Evolutionary conservation across 345 rosid genomes (phyloP), one percentile per base, ranked within the genome.

Genomic region (Moricandia arvensis): DNA sequence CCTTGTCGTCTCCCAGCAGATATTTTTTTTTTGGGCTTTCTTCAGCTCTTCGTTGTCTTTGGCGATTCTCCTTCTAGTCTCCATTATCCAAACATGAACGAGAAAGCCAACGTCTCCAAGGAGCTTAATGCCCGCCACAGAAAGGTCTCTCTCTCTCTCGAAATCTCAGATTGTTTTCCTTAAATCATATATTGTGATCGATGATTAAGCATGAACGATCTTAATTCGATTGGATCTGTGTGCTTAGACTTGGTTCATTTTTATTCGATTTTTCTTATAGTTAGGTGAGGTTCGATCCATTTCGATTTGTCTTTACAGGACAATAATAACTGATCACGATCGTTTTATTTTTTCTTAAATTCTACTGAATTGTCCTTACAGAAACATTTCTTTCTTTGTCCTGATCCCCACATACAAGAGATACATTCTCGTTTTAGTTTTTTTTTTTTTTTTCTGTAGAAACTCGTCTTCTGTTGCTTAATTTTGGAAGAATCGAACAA

Each of bases 101-200:
- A 87, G 93, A 95, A 95, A 91, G 99, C 99, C 59, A 88, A 80
- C 90, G 99, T 95, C 69, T 85, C 99, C 43, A 95, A 95, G 79
- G 97, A 95, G 90, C 99, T 95, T 75, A 95, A 95, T 84, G 97
- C 96, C 5, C 89, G 75, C 73, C 99, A 95, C 79, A 82, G 91
- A 80, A 94, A 91, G 95, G 98, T 91, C 35, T 33, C 37, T 9
- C 31, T 54, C 59, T 18, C 59, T 55, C 59, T 13, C 45, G 11
- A 31, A 24, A 54, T 26, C 33, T 63, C 71, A 29, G 21, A 24
- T 13, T 58, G 57, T 73, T 65, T 12, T 79, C 35, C 4, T 38
- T 43, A 1, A 5, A 4, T 76, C 58, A 49, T 62, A 47, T 60
- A 2, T 49, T 16, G 34, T 2, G 26, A 53, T 35, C 63, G 73